These are phyloP conservation scores for Dendrobium chrysotoxum DNA, from an alignment of 106 monocot species.

Conservation along the genomic window DNA sequence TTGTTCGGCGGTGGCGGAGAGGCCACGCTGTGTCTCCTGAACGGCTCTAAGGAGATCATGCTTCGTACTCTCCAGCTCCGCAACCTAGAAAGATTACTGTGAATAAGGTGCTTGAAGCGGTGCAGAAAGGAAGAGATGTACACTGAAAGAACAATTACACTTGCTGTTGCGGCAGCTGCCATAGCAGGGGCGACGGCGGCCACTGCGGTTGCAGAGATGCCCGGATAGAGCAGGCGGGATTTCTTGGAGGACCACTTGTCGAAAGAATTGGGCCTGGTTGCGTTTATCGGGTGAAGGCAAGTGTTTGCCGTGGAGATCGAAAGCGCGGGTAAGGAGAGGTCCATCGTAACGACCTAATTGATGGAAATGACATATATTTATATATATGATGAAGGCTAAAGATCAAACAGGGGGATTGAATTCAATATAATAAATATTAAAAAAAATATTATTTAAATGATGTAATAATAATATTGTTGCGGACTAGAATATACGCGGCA, in stretches of 20 bases:
- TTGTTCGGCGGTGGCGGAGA: conserved; percentile 61
- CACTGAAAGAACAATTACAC: neutral
- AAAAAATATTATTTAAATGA: too few species aligned
- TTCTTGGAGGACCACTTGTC: neutral
- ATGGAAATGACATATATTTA: too few species aligned
- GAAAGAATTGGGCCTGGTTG: neutral
- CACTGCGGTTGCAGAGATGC: neutral
- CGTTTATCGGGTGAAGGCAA: neutral
- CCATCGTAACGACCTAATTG: neutral
- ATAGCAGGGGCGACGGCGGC: neutral
- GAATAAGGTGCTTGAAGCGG: neutral
- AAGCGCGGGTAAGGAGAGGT: neutral
- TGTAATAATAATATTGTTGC: too few species aligned
- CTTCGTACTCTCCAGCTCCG: conserved; percentile 60
- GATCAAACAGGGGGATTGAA: too few species aligned
- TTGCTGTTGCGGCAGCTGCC: neutral
- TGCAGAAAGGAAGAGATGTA: neutral
- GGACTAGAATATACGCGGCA: too few species aligned
- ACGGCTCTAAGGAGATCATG: conserved; percentile 66
- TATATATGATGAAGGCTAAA: too few species aligned
- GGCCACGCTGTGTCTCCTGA: conserved; percentile 83
- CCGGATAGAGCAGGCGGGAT: neutral
- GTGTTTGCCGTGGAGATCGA: neutral
- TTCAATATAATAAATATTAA: too few species aligned
- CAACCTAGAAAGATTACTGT: neutral